Evolutionary conservation across 345 rosid genomes (phyloP), one percentile per base, ranked within the genome.

Genomic region (Murraya paniculata): DNA sequence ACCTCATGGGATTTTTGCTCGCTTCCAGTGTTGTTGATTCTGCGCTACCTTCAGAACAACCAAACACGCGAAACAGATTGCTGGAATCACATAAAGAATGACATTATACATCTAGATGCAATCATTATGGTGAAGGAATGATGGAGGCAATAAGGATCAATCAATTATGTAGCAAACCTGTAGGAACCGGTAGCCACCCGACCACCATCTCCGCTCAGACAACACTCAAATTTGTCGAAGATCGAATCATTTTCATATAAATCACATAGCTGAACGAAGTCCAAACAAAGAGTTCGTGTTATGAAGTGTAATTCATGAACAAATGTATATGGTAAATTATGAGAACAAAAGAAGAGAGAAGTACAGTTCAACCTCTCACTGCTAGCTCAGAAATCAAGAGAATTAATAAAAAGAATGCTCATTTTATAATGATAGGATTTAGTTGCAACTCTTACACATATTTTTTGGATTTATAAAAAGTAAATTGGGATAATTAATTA

Each of bases 171-270:
- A 76, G 53, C 64, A 69, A 24, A 91, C 95, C 95, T 88, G 87
- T 91, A 91, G 64, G 95, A 91, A 81, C 95, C 95, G 24, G 95
- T 89, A 9, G 95, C 95, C 71, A 87, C 88, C 68, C 90, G 88
- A 36, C 58, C 71, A 57, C 95, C 92, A 55, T 89, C 90, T 64
- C 92, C 90, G 68, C 92, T 89, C 27, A 89, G 77, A 78, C 90
- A 87, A 75, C 92, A 87, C 82, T 89, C 92, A 9, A 89, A 89
- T 81, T 89, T 89, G 81, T 89, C 92, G 64, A 89, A 89, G 85
- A 89, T 87, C 22, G 90, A 89, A 83, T 89, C 92, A 53, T 86
- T 90, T 81, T 90, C 94, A 38, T 91, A 91, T 78, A 91, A 78
- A 85, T 91, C 95, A 71, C 90, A 91, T 2, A 91, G 86, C 95